phyloP scores from a whole-genome alignment of 768 basidiomycete species.

The Mycena epipterygia region DNA sequence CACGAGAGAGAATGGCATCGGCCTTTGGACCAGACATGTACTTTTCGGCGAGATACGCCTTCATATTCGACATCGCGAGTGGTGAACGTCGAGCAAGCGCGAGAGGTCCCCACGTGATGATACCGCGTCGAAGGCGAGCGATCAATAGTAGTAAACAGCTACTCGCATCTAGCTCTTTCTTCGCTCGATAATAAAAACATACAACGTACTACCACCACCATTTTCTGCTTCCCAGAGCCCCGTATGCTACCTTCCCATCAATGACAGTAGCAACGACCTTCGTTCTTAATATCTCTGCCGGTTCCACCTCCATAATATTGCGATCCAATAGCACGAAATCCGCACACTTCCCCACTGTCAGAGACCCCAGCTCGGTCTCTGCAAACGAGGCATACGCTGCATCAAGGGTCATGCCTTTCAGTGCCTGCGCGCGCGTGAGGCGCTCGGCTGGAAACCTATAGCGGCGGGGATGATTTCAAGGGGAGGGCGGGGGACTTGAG shows the following conservation, averaged over 20 bases:
- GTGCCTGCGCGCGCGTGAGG: conserved; percentile 84
- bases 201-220: conserved; percentile 1
- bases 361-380: conserved; percentile 78
- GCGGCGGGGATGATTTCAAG: neutral
- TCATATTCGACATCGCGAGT: conserved; percentile 64
- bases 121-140: neutral
- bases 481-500: neutral
- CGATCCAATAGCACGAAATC: conserved; percentile 89
- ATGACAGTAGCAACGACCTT: conserved; percentile 81
- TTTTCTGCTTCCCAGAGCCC: conserved; percentile 43
- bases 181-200: neutral
- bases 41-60: conserved; percentile 88
- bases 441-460: conserved; percentile 82
- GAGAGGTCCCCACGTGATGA: neutral
- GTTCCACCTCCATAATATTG: conserved; percentile 80
- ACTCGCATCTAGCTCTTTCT: too few species aligned
- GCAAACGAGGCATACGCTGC: conserved; percentile 91
- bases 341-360: conserved; percentile 84
- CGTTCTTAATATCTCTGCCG: conserved; percentile 72
- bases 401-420: conserved; percentile 93
- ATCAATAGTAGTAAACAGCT: too few species aligned
- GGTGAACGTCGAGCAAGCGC: neutral
- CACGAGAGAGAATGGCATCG: conserved; percentile 89
- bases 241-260: conserved; percentile 79
- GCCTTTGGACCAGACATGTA: conserved; percentile 99